Evolutionary conservation across 2,329 filamentous ascomycete species (phyloP).

Genomic region (Chrysoporthe cubensis): DNA sequence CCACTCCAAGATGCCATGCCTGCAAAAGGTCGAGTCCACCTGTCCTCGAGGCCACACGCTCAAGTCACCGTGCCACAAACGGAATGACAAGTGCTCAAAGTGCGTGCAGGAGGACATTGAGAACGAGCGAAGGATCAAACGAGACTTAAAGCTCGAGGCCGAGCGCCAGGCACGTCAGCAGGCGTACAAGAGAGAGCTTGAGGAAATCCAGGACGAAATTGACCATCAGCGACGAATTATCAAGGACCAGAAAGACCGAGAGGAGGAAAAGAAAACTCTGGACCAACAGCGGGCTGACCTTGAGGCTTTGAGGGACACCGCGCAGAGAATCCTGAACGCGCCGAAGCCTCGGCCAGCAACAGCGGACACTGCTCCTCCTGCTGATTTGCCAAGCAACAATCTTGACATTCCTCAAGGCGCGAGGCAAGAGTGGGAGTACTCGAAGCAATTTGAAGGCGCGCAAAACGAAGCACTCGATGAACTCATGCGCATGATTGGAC

Average conservation of each 20-base stretch:
- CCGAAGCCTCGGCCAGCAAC: conserved; percentile 5
- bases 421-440: conserved; percentile 61
- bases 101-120: conserved; percentile 58
- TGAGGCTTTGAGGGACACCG: conserved; percentile 41
- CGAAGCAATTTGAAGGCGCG: conserved; percentile 58
- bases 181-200: conserved; percentile 49
- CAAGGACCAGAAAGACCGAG: conserved; percentile 49
- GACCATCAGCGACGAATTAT: conserved; percentile 48
- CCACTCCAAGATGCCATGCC: conserved; percentile 54
- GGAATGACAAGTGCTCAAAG: conserved; percentile 46
- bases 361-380: not conserved
- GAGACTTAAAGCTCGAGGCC: conserved; percentile 56
- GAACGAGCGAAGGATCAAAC: conserved; percentile 45
- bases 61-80: conserved; percentile 49
- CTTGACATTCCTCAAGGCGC: conserved; percentile 35
- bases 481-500: conserved; percentile 72
- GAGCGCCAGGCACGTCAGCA: conserved; percentile 49
- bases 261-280: conserved; percentile 48
- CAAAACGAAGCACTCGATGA: conserved; percentile 60
- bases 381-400: conserved; percentile 18
- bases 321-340: conserved; percentile 30
- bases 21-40: conserved; percentile 41
- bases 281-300: conserved; percentile 53
- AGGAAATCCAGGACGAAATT: conserved; percentile 58
- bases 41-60: conserved; percentile 58